A percentile compares a stretch with the other conserved stretches of the same genome.
Conservation (phyloP, 129 eudicot genomes). For the Chrysanthemum makinoi region DNA sequence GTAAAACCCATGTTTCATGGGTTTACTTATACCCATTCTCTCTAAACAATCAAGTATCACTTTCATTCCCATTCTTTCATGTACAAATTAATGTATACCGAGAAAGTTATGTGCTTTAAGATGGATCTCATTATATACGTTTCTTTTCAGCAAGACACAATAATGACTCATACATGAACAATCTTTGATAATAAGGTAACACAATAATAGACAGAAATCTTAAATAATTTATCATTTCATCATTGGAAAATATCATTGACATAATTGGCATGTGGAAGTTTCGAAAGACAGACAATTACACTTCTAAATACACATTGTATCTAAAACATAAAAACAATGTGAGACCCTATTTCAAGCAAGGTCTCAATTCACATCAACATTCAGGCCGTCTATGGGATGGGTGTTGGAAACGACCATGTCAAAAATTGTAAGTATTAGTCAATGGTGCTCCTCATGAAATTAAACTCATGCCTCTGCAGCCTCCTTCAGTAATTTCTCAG, state of each 20-base stretch:
- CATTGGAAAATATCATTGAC: neutral
- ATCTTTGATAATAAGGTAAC: neutral
- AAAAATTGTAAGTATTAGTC: neutral
- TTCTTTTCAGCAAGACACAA: too few relatives aligned
- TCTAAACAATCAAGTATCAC: too few relatives aligned
- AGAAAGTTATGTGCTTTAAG: too few relatives aligned
- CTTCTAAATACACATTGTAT: neutral
- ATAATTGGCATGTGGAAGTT: too few relatives aligned
- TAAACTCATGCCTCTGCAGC: conserved; percentile 39
- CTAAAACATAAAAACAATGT: neutral
- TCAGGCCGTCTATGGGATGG: neutral
- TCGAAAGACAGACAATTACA: neutral
- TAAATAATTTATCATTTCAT: neutral
- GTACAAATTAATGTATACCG: too few relatives aligned
- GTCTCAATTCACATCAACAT: neutral
- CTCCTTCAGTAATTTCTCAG: conserved; percentile 68
- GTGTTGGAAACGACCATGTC: conserved; percentile 7
- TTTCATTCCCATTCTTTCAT: too few relatives aligned
- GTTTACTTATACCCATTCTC: too few relatives aligned
- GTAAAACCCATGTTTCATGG: too few relatives aligned
- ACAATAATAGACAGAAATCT: neutral
- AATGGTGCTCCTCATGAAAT: neutral
- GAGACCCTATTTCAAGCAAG: neutral
- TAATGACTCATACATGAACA: too few relatives aligned
- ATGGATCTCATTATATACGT: too few relatives aligned